Percentiles rank a stretch among this genome's conserved stretches.
These are phyloP conservation scores for Cymbidium sinense DNA, from an alignment of 106 monocot genomes.

Conservation along the genomic window DNA sequence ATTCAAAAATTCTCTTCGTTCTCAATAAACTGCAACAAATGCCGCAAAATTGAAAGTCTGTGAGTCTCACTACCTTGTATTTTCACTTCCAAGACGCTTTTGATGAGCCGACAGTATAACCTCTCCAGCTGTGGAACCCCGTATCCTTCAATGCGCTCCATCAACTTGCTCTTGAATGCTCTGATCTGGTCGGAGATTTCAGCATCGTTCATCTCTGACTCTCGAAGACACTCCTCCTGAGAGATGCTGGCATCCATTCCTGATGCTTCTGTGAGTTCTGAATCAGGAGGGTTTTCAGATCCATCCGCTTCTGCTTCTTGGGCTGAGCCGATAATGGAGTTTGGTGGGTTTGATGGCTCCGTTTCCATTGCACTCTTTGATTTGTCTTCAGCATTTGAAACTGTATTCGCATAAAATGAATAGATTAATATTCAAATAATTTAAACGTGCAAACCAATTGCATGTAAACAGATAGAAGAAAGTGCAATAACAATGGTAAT, in stretches of 20 bases:
- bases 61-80: constrained; percentile 37
- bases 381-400: constrained; percentile 34
- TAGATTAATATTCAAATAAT: too few species aligned
- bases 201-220: constrained; percentile 12
- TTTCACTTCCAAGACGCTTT: constrained; percentile 35
- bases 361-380: constrained; percentile 16
- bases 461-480: too few species aligned
- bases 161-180: constrained; percentile 36
- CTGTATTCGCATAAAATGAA: constrained; percentile 6
- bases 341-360: constrained; percentile 28
- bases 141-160: constrained; percentile 40
- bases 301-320: constrained; percentile 30
- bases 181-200: constrained; percentile 39
- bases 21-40: constrained; percentile 64
- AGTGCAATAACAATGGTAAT: too few species aligned
- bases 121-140: constrained; percentile 82
- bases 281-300: constrained; percentile 2
- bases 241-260: constrained; percentile 3
- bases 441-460: too few species aligned
- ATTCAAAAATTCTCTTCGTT: constrained; percentile 64
- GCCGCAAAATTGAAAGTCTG: constrained; percentile 50
- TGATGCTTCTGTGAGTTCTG: constrained; percentile 22
- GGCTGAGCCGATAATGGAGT: constrained; percentile 11
- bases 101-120: constrained; percentile 64
- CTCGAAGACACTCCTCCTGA: constrained; percentile 5